Conservation (phyloP, 164 flowering plant species). For the Stephania cephalantha region DNA sequence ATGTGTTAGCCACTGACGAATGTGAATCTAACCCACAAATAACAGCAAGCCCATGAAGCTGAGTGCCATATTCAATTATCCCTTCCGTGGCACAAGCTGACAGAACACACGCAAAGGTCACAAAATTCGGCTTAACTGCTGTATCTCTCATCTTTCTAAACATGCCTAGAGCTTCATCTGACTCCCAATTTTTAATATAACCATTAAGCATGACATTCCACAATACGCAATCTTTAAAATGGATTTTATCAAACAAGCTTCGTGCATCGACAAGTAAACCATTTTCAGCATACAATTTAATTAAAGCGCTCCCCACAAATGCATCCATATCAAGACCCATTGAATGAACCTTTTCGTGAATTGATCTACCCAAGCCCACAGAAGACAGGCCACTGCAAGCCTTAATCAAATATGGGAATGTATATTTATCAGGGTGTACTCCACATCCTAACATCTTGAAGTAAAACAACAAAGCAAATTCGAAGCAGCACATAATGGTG, state of each 20-base stretch:
- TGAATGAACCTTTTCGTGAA: constrained; percentile 36
- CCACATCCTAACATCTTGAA: constrained; percentile 72
- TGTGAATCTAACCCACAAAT: constrained; percentile 49
- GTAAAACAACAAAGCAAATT: constrained; percentile 54
- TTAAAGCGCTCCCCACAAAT: constrained; percentile 69
- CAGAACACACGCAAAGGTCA: constrained; percentile 53
- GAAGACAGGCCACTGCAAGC: constrained; percentile 56
- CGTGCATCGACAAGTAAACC: constrained; percentile 46
- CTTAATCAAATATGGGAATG: constrained; percentile 69
- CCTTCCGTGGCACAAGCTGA: constrained; percentile 45
- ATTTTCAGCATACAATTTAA: constrained; percentile 60
- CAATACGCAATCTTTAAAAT: constrained; percentile 50
- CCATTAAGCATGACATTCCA: constrained; percentile 88
- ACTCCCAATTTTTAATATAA: constrained; percentile 42
- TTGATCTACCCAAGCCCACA: constrained; percentile 32
- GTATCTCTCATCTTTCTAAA: constrained; percentile 45
- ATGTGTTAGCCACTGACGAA: constrained; percentile 51
- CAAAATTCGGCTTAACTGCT: constrained; percentile 44
- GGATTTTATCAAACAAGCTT: constrained; percentile 54
- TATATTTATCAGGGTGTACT: constrained; percentile 63
- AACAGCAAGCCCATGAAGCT: constrained; percentile 56
- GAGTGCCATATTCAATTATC: constrained; percentile 34
- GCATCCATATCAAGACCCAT: constrained; percentile 54
- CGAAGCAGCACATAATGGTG: constrained; percentile 40
- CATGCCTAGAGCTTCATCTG: constrained; percentile 25